Base-by-base conservation (phyloP, 192 early-diverging fungal species). In the Lobulomyces angularis region DNA sequence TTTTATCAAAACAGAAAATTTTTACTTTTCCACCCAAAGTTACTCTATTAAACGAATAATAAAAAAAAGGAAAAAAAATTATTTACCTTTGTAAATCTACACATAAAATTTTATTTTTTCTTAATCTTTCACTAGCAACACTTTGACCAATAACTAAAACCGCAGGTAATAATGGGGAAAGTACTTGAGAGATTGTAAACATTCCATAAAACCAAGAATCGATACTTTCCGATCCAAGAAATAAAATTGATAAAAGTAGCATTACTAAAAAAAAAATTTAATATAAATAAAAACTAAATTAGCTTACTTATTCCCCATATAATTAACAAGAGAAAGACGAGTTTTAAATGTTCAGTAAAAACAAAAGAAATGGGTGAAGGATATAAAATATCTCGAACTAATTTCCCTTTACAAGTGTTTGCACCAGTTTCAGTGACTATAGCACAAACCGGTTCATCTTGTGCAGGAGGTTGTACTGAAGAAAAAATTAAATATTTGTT, bases 361-460 rank as follows among this genome's bases (percentile, higher is more conserved):
- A 83, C 70, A 52, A 86, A 86, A 28, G 70, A 72, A 51, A 82
- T 64, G 24, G 67, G 57, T 12, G 58, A 57, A 4, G 80, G 83
- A 64, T 68, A 83, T 41, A 86, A 51, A 45, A 86, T 86, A 53
- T 81, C 74, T 49, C 80, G 73, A 41, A 86, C 71, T 40, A 86
- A 61, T 35, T 50, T 46, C 18, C 83, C 83, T 53, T 82, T 80
- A 41, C 71, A 62, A 6, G 76, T 86, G 3, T 51, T 37, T 6
- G 77, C 74, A 35, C 82, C 77, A 9, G 82, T 85, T 25, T 59
- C 50, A 3, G 81, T 61, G n/a, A 77, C 74, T 2, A 83, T 46
- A 28, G 70, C 74, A 20, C 60, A 66, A 21, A 71, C 53, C 3
- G 66, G 55, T 5, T 41, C 51, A 23, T 39, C 50, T 27, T 36